A percentile compares a stretch with the other conserved stretches of the same genome.
These are phyloP conservation scores for Dactylis glomerata DNA, from an alignment of 176 grass and related monocot genomes.

Conservation along the genomic window DNA sequence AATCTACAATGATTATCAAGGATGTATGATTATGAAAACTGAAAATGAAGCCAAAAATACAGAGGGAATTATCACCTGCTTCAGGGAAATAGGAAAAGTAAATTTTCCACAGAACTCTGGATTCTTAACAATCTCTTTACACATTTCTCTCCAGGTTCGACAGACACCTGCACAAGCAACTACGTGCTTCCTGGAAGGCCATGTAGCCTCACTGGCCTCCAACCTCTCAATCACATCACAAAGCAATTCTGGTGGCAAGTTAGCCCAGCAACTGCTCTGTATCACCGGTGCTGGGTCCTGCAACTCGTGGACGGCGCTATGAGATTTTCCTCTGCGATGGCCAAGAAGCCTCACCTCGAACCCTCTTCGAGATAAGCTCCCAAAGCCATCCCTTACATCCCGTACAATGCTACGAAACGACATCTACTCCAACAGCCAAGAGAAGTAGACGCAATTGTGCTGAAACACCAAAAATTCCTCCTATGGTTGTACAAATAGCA, in stretches of 20 bases:
- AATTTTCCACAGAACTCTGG: slow-evolving; percentile 66
- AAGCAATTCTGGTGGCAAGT: slow-evolving; percentile 66
- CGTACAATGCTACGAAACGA: slow-evolving; percentile 65
- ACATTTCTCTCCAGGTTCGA: slow-evolving; percentile 67
- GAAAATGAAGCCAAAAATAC: neutral
- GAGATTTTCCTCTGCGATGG: slow-evolving; percentile 57
- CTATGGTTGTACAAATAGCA: neutral
- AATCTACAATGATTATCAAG: neutral
- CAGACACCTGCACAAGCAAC: slow-evolving; percentile 63
- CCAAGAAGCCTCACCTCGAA: slow-evolving; percentile 56
- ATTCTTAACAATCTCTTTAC: slow-evolving; percentile 68
- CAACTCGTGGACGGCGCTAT: slow-evolving; percentile 66
- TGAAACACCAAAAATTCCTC: slow-evolving; percentile 25
- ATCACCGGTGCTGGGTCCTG: slow-evolving; percentile 46
- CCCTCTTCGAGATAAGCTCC: slow-evolving; percentile 58
- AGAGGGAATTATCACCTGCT: slow-evolving; percentile 55
- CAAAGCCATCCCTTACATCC: slow-evolving; percentile 60
- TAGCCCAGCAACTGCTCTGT: slow-evolving; percentile 67
- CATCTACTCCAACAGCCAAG: slow-evolving; percentile 44
- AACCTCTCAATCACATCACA: slow-evolving; percentile 65
- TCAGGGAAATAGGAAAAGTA: slow-evolving; percentile 72
- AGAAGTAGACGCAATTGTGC: neutral
- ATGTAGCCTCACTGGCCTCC: slow-evolving; percentile 62
- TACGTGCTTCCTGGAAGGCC: slow-evolving; percentile 65
- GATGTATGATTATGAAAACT: neutral